Evolutionary conservation across 1,139 yeast species (phyloP).

Genomic region (Lodderomyces pseudojiufengensis): DNA sequence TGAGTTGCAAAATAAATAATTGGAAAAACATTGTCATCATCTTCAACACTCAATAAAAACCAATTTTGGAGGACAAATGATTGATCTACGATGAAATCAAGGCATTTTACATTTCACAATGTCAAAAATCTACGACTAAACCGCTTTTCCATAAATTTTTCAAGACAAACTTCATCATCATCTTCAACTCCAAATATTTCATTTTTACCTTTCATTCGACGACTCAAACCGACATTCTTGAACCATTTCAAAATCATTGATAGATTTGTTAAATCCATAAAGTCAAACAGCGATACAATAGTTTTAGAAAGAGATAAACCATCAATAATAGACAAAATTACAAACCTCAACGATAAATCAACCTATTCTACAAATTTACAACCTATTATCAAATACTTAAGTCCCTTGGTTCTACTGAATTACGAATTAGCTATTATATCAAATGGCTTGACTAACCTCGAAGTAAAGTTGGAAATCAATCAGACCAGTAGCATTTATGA

Average conservation of each 20-base stretch:
- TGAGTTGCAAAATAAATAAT: conserved; percentile 3
- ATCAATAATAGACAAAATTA: neutral
- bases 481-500: conserved; percentile 8
- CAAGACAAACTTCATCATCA: too few relatives aligned
- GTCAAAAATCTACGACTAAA: neutral
- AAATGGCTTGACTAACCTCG: conserved; percentile 9
- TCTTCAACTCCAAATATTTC: too few relatives aligned
- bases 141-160: neutral
- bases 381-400: neutral
- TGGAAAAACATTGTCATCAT: too few relatives aligned
- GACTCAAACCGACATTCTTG: neutral
- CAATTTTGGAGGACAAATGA: too few relatives aligned
- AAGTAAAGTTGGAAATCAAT: conserved; percentile 1
- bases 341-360: neutral
- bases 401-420: conserved; percentile 4
- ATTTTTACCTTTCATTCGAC: neutral
- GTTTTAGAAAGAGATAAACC: conserved; percentile 1
- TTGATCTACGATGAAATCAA: too few relatives aligned
- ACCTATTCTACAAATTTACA: neutral
- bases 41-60: too few relatives aligned
- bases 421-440: conserved; percentile 9
- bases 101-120: neutral
- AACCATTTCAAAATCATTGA: conserved; percentile 2
- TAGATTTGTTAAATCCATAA: too few relatives aligned
- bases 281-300: neutral